Base-by-base conservation (phyloP, 2,329 filamentous ascomycete species). In the Talaromyces sp. region DNA sequence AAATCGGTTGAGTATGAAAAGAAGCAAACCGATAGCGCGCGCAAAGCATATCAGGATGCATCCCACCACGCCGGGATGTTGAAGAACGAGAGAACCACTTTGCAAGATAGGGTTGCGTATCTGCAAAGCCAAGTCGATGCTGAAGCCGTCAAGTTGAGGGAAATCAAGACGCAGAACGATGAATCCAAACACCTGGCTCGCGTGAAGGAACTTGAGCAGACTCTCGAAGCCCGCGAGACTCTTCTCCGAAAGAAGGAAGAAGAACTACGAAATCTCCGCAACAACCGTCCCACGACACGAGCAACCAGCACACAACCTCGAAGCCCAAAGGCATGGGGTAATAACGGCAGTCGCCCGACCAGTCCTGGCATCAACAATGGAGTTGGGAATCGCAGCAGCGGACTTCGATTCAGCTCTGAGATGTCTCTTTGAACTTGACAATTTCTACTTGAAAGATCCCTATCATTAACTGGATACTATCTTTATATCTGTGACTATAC, bases 41-140 rank as follows among this genome's bases (percentile, higher is more conserved):
- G 80, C 45, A 73, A 77, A 65, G 80, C 82, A 69, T 83, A 82
- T 62, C 81, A 82, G 67, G 79, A 75, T 34, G 80, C 80, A 11
- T 82, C 80, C 6, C 80, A 72, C 5, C 74, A 74, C 8, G 81
- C 80, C 0, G 79, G 7, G 75, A 72, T 6, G 76, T 72, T 51
- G 77, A 82, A 67, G 68, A 71, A 38, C 75, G 74, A 10, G 75
- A 76, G 13, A 17, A 27, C 13, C 29, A 51, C 47, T 29, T 71
- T 81, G 25, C 72, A 76, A 67, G 71, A 74, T 17, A 72, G 81
- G 59, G 76, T 79, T 43, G 74, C 76, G 47, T 64, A 68, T 1
- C 68, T 82, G 51, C 76, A 74, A 54, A 73, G 72, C 31, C 77
- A 77, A 59, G 76, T 77, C 2, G 74, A 72, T 17, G 74, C 72